These are phyloP conservation scores for Oemleria cerasiformis DNA, from an alignment of 306 rosid genomes.

Conservation along the genomic window DNA sequence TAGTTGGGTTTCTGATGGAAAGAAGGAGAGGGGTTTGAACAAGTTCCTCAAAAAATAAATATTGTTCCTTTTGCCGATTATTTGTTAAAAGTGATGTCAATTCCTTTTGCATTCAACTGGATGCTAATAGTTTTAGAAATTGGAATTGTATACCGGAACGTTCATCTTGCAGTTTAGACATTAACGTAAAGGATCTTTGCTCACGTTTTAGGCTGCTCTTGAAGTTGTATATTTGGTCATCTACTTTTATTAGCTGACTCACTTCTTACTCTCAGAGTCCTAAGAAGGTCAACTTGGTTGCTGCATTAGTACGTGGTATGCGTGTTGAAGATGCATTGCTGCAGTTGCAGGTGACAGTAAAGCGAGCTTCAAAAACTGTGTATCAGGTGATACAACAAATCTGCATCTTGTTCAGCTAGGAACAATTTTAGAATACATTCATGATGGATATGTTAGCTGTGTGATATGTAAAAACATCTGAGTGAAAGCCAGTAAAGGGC, in stretches of 20 bases:
- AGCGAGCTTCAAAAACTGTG: conserved; percentile 92
- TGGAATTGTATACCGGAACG: neutral
- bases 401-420: neutral
- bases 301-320: conserved; percentile 94
- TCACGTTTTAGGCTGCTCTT: neutral
- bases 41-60: neutral
- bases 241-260: neutral
- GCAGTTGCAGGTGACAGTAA: conserved; percentile 82
- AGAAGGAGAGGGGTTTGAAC: neutral
- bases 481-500: neutral
- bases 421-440: neutral
- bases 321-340: conserved; percentile 94
- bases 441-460: neutral
- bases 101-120: neutral
- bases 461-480: neutral
- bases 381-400: conserved; percentile 58
- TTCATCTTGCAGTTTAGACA: neutral
- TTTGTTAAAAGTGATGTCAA: neutral
- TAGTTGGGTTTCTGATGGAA: neutral
- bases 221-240: neutral
- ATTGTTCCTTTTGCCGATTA: neutral
- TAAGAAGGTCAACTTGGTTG: conserved; percentile 93
- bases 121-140: neutral
- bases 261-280: conserved; percentile 56
- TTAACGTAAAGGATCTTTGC: neutral